Evolutionary conservation across 176 grass and related monocot species (phyloP).

Genomic region (Areca catechu): DNA sequence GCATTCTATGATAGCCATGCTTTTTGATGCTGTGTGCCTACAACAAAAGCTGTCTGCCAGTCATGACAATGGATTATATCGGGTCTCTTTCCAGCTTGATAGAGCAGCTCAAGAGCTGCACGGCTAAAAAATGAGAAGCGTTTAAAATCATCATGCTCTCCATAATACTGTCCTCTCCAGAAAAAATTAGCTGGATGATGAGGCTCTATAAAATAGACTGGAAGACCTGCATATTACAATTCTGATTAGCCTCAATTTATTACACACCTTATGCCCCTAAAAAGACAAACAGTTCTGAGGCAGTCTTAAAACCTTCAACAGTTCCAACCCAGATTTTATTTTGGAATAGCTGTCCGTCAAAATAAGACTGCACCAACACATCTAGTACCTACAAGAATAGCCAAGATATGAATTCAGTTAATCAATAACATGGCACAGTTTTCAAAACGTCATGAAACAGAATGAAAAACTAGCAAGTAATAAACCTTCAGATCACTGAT

Average conservation of each 20-base stretch:
- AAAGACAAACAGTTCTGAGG: too few species aligned
- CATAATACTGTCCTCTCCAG: constrained; percentile 78
- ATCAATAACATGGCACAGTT: neutral
- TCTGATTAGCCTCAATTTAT: neutral
- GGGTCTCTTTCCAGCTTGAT: constrained; percentile 68
- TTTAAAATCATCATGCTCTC: constrained; percentile 91
- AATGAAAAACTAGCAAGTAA: constrained; percentile 14
- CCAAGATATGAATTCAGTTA: constrained; percentile 14
- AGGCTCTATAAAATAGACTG: constrained; percentile 94
- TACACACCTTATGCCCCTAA: too few species aligned
- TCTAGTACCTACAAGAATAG: constrained; percentile 52
- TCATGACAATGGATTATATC: constrained; percentile 99
- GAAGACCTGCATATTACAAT: constrained; percentile 50
- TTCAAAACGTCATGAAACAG: neutral
- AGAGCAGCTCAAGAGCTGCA: constrained; percentile 75
- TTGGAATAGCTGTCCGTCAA: constrained; percentile 65
- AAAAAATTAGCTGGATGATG: constrained; percentile 85
- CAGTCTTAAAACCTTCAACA: constrained; percentile 50
- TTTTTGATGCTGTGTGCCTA: constrained; percentile 27
- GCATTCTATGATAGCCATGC: constrained; percentile 6
- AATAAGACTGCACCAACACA: constrained; percentile 69
- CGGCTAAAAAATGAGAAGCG: constrained; percentile 89
- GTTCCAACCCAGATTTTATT: constrained; percentile 99
- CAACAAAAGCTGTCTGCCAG: constrained; percentile 96
- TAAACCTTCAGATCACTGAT: constrained; percentile 70